These are phyloP conservation scores for Solioccasus polychromus DNA, from an alignment of 768 basidiomycete species.

Conservation along the genomic window DNA sequence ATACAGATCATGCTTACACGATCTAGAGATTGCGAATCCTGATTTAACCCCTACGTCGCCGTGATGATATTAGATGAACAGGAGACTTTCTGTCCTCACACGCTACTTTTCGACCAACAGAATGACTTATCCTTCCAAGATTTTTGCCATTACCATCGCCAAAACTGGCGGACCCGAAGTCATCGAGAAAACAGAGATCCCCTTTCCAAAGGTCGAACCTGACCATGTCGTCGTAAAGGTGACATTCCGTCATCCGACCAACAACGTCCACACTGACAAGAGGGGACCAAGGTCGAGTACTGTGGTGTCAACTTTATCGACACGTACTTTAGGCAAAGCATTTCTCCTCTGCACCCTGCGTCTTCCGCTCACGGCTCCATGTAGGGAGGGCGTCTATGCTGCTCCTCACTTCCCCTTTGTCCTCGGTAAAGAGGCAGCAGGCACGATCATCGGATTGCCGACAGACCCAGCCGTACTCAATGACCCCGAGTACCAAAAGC, in stretches of 20 bases:
- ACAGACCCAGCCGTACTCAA: constrained; percentile 58
- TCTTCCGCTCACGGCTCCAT: not conserved
- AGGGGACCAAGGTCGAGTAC: constrained; percentile 55
- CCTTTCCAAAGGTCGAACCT: constrained; percentile 62
- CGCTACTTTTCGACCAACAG: constrained; percentile 31
- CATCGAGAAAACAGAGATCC: constrained; percentile 61
- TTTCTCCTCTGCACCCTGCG: not conserved
- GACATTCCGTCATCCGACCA: not conserved
- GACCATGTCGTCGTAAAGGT: constrained; percentile 53
- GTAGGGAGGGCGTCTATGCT: constrained; percentile 64
- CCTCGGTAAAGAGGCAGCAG: constrained; percentile 78
- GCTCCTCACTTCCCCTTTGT: constrained; percentile 55
- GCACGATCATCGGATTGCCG: constrained; percentile 72
- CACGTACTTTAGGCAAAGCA: constrained; percentile 67
- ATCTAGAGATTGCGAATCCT: no score
- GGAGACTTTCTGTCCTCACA: constrained; percentile 22
- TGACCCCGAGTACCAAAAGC: constrained; percentile 59
- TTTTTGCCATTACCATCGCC: constrained; percentile 70
- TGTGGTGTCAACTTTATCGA: constrained; percentile 87
- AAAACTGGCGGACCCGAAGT: constrained; percentile 78
- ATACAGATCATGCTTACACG: no score
- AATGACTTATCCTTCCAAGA: constrained; percentile 58
- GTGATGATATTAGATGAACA: no score
- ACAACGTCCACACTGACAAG: constrained; percentile 2
- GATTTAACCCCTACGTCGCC: no score